Base-by-base conservation (phyloP, 2,329 filamentous ascomycete species). In the Amauroascus verrucosus region DNA sequence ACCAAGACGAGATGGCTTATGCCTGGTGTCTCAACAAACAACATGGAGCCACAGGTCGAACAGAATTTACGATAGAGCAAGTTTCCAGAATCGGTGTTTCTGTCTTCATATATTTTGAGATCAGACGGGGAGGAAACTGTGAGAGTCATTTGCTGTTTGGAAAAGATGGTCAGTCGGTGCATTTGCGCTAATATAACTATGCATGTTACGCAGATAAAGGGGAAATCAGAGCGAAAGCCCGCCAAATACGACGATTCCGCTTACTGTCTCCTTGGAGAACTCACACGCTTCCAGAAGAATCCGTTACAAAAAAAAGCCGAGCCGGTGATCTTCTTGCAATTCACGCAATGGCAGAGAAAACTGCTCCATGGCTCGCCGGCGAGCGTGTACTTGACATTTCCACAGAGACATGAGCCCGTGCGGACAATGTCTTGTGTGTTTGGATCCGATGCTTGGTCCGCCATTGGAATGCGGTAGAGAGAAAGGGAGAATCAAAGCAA, bases 331-430 rank as follows among this genome's bases (percentile, higher is more conserved):
- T 51, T 51, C 33, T 51, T 51, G 38, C 35, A 43, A 32, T 51
- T 51, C 24, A 35, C 8, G n/a, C 48, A 43, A 22, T 51, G 35
- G 35, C 48, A 51, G n/a, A 43, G 22, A 14, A 32, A 8, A 8
- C 30, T 37, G 24, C 9, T 51, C 14, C 8, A 2, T 32, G 48
- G 48, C 28, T 43, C 24, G n/a, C 48, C 48, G 11, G 37, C 33
- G 24, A 43, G 24, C 20, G 43, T 13, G 16, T 51, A 41, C 24
- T 51, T 51, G 11, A 43, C 35, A 32, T 35, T 30, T 37, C 37
- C 48, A 26, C 48, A 51, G 38, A 51, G 26, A 45, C 49, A 51
- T 20, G 49, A 51, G 28, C 49, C 49, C 7, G 16, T 51, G 8
- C 38, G 26, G 49, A 24, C n/a, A 18, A 14, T 33, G 28, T 51